These are phyloP conservation scores for Ustilago tritici DNA, from an alignment of 1,284 basidiomycete species.

Conservation along the genomic window DNA sequence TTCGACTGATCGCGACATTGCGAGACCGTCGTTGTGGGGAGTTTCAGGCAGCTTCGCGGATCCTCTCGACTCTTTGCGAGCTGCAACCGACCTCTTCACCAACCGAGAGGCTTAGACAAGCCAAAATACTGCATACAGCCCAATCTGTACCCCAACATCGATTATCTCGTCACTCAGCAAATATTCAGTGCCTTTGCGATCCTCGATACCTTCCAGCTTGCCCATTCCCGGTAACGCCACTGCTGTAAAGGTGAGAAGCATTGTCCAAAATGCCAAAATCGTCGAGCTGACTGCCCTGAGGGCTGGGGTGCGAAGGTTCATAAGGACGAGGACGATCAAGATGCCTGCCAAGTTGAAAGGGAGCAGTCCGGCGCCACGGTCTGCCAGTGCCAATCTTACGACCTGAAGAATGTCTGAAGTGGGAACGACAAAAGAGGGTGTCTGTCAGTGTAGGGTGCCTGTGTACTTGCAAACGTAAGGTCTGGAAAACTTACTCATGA, in stretches of 20 bases:
- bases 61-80: conserved; percentile 4
- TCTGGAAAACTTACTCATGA: conserved; percentile 53
- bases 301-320: conserved; percentile 25
- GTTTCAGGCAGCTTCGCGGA: conserved; percentile 16
- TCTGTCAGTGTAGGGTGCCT: neutral
- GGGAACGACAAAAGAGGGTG: neutral
- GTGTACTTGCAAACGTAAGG: neutral
- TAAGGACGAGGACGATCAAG: conserved; percentile 47
- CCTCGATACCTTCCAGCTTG: conserved; percentile 40
- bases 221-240: conserved; percentile 38
- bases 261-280: conserved; percentile 45
- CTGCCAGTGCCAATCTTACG: conserved; percentile 52
- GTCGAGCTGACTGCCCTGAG: conserved; percentile 17
- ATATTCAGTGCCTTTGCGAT: conserved; percentile 49
- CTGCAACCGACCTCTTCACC: conserved; percentile 1
- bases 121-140: conserved; percentile 48
- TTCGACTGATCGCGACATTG: conserved; percentile 16
- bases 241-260: conserved; percentile 46
- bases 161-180: conserved; percentile 52
- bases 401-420: conserved; percentile 55
- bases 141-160: conserved; percentile 51
- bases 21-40: conserved; percentile 7
- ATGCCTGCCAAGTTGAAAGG: conserved; percentile 56
- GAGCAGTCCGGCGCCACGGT: conserved; percentile 53
- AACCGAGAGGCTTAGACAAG: conserved; percentile 26